Base-by-base conservation (phyloP, 495 filamentous ascomycete genomes). In the Penicilliopsis zonata region DNA sequence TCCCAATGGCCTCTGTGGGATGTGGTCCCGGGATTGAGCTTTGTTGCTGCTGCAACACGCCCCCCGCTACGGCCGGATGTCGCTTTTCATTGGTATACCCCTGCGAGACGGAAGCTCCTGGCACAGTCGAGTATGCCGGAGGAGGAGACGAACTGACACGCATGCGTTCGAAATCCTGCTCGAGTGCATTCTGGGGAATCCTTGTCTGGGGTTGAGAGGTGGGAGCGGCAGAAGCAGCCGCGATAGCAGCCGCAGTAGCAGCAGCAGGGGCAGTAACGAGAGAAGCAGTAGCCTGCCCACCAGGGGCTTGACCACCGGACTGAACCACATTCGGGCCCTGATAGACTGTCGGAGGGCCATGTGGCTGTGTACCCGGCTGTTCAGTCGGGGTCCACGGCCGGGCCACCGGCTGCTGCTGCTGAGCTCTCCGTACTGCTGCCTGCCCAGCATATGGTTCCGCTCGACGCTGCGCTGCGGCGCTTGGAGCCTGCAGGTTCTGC, bases 321-420 rank as follows among this genome's bases (percentile, higher is more conserved):
- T 42, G 66, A 39, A 66, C 72, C 40, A 76, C 63, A 24, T 63
- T 78, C 9, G 69, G 64, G 15, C 90, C 90, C 54, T 96, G 90
- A 44, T 94, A 98, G 2, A 92, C 80, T 0, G 84, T 86, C 3
- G 90, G 86, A 19, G 90, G 87, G 0, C 88, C 90, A 65, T 93
- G 86, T 2, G 86, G 87, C 35, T 86, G 75, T 35, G 76, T 79
- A 4, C 82, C 90, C 2, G 90, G 87, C 33, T 78, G 67, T 50
- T 98, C 90, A 17, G 90, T 96, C 1, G 90, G 90, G 12, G 92
- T 98, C 90, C 90, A 98, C 28, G 86, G 86, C 32, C 88, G 70
- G 23, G 70, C 65, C 7, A 73, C 63, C 7, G 56, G 43, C 33
- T 57, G 56, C 14, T 49, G 49, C 20, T 53, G 46, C 25, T 59